A percentile compares a stretch with the other conserved stretches of the same genome.
Evolutionary conservation across 306 rosid species (phyloP).

Genomic region (Parietaria judaica): DNA sequence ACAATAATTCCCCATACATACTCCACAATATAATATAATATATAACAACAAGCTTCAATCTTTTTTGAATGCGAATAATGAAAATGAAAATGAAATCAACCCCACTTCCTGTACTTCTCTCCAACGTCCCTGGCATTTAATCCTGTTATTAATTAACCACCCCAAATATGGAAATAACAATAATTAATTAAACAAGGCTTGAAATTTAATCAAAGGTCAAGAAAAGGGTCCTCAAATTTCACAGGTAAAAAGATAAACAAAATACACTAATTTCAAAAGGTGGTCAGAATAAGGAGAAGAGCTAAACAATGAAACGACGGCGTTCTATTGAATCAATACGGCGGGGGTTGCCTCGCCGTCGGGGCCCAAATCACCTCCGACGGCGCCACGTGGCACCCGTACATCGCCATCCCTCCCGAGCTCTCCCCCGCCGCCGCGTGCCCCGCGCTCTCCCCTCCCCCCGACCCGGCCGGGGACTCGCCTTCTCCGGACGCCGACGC

Average conservation of each 20-base stretch:
- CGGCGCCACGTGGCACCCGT: conserved; percentile 48
- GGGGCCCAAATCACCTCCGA: conserved; percentile 88
- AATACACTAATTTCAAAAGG: background rate
- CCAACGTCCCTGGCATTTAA: too few species aligned
- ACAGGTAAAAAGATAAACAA: background rate
- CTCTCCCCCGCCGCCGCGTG: conserved; percentile 44
- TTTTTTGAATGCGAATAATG: too few species aligned
- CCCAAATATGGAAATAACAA: too few species aligned
- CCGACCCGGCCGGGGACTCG: conserved; percentile 35
- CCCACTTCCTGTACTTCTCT: too few species aligned
- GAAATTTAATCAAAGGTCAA: background rate
- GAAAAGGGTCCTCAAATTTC: background rate
- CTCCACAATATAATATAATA: too few species aligned
- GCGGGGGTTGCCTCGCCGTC: conserved; percentile 61
- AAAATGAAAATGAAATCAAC: too few species aligned
- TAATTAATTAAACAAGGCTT: too few species aligned
- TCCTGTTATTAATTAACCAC: too few species aligned
- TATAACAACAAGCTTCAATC: too few species aligned
- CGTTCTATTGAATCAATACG: conserved; percentile 26
- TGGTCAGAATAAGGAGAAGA: background rate
- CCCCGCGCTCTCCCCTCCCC: conserved; percentile 41
- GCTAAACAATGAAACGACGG: background rate
- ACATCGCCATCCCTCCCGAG: conserved; percentile 68
- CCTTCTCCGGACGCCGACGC: conserved; percentile 32
- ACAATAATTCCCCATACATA: too few species aligned